Conservation (phyloP, 2,329 filamentous ascomycete genomes). For the Clarireedia paspali region DNA sequence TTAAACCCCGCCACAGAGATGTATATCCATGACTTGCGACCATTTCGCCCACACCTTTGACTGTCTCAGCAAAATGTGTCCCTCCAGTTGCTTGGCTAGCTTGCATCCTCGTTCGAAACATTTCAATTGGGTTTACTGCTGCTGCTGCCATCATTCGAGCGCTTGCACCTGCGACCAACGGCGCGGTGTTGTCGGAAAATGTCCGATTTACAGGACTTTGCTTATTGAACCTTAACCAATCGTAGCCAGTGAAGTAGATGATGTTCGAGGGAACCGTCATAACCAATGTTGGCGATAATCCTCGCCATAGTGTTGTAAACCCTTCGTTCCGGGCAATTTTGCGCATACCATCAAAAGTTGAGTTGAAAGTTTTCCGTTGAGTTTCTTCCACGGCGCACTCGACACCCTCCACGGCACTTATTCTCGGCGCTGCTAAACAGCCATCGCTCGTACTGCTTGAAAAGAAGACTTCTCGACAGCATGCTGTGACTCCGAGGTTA, state of each 20-base stretch:
- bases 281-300: constrained; percentile 83
- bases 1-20: constrained; percentile 84
- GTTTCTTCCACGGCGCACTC: constrained; percentile 81
- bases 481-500: constrained; percentile 85
- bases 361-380: constrained; percentile 75
- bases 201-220: constrained; percentile 61
- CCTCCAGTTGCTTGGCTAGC: constrained; percentile 53
- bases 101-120: constrained; percentile 89
- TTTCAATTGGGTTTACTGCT: constrained; percentile 82
- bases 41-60: constrained; percentile 71
- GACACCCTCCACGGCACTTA: constrained; percentile 28
- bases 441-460: constrained; percentile 66
- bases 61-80: constrained; percentile 70
- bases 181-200: constrained; percentile 63
- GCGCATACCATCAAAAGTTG: constrained; percentile 81
- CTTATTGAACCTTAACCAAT: constrained; percentile 75
- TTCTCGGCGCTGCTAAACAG: constrained; percentile 34
- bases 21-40: constrained; percentile 67
- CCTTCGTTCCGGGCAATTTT: constrained; percentile 97
- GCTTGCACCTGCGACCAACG: constrained; percentile 69
- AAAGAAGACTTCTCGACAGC: constrained; percentile 96
- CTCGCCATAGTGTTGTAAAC: constrained; percentile 78
- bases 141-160: constrained; percentile 76
- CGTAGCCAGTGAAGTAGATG: constrained; percentile 97
- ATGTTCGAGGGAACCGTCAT: constrained; percentile 96